Conservation (phyloP, 768 basidiomycete species). For the Amanita polypyramis region DNA sequence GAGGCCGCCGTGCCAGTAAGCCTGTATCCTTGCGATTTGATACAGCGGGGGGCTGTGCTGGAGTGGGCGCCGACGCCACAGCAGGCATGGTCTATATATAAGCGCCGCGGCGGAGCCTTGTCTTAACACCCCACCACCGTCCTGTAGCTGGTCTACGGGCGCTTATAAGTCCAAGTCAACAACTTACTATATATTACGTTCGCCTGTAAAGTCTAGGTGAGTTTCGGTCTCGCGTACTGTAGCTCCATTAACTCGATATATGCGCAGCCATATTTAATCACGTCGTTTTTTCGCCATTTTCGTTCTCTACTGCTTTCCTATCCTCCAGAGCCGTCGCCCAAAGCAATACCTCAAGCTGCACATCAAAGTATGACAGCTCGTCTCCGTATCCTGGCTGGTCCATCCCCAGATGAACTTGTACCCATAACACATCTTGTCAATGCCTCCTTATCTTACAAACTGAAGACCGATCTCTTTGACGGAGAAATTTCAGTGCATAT, state of each 20-base stretch:
- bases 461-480: slow-evolving; percentile 62
- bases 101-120: no score
- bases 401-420: slow-evolving; percentile 41
- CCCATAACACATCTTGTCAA: slow-evolving; percentile 60
- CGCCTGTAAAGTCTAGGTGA: background rate
- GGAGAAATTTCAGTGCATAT: slow-evolving; percentile 70
- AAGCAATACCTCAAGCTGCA: background rate
- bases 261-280: background rate
- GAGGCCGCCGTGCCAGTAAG: no score
- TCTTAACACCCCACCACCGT: background rate
- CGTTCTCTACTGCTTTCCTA: background rate
- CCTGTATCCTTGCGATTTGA: no score
- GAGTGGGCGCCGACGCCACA: no score
- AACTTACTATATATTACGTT: background rate
- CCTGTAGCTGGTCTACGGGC: slow-evolving; percentile 1
- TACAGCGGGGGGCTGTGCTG: no score
- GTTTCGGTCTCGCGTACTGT: background rate
- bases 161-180: no score
- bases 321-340: background rate
- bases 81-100: no score
- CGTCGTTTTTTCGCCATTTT: background rate
- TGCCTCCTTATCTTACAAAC: slow-evolving; percentile 35
- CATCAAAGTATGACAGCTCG: slow-evolving; percentile 32
- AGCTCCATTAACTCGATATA: background rate
- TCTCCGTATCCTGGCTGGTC: slow-evolving; percentile 66